Evolutionary conservation across 768 basidiomycete genomes (phyloP), one percentile per base, ranked within the genome.

Genomic region (Boletus edulis): DNA sequence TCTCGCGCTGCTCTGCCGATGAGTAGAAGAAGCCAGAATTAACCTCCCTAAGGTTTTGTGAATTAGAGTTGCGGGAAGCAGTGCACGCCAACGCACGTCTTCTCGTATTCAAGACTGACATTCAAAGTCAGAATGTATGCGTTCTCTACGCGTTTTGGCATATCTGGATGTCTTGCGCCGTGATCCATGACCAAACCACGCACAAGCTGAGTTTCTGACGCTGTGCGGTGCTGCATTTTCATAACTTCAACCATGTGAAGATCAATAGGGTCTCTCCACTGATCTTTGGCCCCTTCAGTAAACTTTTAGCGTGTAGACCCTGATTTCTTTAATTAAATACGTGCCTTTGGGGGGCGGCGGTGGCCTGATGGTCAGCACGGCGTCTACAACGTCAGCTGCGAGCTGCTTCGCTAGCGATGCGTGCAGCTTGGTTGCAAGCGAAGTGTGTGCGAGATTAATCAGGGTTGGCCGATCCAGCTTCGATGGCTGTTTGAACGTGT

Each of bases 1-100:
- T 98, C 74, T 99, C 97, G 38, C 97, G 87, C 72, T 99, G 97
- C 69, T 97, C 96, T 17, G 97, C 89, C 3, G 94, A 94, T 4
- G 95, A 97, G 76, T 99, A 99, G 80, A 98, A 99, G 82, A 99
- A 99, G 24, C 94, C 87, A 35, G 97, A 98, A 77, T 99, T 99
- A 68, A 99, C 94, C 81, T 99, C 97, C 61, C 95, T 98, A 56
- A 59, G 48, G 32, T 54, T 52, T 52, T 55, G 51, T 66, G 47
- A 60, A 55, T 60, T 50, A 52, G 56, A 57, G 51, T 67, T 56
- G 52, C 29, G 51, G 6, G 49, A 55, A 51, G 50, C 56, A 52
- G 57, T 64, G 55, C n/a, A 47, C 17, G 43, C 41, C 31, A 27
- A 81, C 93, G 64, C 68, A 97, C 96, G 97, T 99, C 77, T 99